Base-by-base conservation (phyloP, 176 grass and related monocot genomes). In the Oryza officinalis region DNA sequence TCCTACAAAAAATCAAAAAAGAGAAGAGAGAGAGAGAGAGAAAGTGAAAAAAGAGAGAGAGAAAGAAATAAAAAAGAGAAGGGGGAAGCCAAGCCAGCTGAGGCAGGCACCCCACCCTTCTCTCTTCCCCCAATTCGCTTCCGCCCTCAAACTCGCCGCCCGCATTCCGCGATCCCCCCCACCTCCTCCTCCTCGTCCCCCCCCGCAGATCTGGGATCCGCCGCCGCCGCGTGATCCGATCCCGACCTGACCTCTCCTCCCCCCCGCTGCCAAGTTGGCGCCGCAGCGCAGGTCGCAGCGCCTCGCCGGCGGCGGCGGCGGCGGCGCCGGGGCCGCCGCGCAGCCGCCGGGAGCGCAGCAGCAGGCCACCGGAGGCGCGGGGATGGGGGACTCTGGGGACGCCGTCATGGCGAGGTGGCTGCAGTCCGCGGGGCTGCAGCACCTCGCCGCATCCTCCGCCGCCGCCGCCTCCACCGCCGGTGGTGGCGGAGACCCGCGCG, bases 391-490 rank as follows among this genome's bases (percentile, higher is more conserved):
- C 30, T 91, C 88, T 7, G 85, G 83, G 13, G 96, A 98, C 50
- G 93, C 96, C 27, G 93, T 98, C 71, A 98, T 95, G 96, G 96
- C 96, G 32, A 79, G 96, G 27, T 98, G 93, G 93, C 90, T 98
- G 27, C 96, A 98, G 79, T 98, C 96, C 67, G 93, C 96, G 49
- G 96, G 96, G 63, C 89, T 98, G 35, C 96, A 98, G 91, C 96
- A 98, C 76, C 91, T 98, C 67, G 96, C 93, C 0, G 64, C 86
- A 45, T 81, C 92, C 63, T 72, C 90, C 63, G 5, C 83, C 64
- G 80, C 76, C 73, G 52, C 64, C 60, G 72, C 69, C 27, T 8
- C 37, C 37, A 8, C 37, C 7, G 37, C 7, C 1, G 37, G 37
- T 38, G 41, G 65, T 43, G 25, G 61, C 14, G 45, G 73, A 65